Evolutionary conservation across 345 rosid genomes (phyloP), one percentile per base, ranked within the genome.

Genomic region (Acer yangbiense): DNA sequence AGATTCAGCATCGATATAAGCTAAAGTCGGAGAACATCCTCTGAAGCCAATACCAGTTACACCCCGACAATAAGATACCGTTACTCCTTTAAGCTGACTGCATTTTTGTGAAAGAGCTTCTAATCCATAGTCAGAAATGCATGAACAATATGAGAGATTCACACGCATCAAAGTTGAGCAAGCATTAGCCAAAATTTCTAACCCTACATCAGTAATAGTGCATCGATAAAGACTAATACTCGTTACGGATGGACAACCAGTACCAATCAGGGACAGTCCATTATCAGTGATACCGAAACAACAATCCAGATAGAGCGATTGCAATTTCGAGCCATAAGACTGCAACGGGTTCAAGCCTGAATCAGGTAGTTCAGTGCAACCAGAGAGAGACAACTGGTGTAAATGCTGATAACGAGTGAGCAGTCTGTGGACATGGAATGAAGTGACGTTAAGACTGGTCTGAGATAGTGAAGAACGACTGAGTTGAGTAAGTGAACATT

Each of bases 321-420:
- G 82, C 81, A 95, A 80, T 64, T 79, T 86, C 62, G 84, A 86
- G 75, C 96, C 91, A 25, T 80, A 83, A 64, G 63, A 75, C 72
- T 80, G 82, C 76, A 90, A 85, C 29, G 77, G 85, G 78, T 35
- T 76, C 20, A 91, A 83, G 60, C 90, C 88, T 2, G 84, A 83
- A 88, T 95, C 94, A 57, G 87, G 77, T 41, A 93, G 78, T 75
- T 79, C 81, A 6, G 83, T 82, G 82, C 97, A 90, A 77, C 97
- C 91, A 73, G 92, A 91, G 9, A 93, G 89, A 14, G 92, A 86
- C 58, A 91, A 85, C 65, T 80, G 74, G 66, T 83, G 81, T 60
- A 93, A 83, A 83, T 87, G 80, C 85, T 78, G 93, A 82, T 89
- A 95, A 50, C 96, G 91, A 65, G 71, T 69, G 52, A 93, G 98